Evolutionary conservation across 2,329 filamentous ascomycete species (phyloP).

Genomic region (Talaromyces sp.): DNA sequence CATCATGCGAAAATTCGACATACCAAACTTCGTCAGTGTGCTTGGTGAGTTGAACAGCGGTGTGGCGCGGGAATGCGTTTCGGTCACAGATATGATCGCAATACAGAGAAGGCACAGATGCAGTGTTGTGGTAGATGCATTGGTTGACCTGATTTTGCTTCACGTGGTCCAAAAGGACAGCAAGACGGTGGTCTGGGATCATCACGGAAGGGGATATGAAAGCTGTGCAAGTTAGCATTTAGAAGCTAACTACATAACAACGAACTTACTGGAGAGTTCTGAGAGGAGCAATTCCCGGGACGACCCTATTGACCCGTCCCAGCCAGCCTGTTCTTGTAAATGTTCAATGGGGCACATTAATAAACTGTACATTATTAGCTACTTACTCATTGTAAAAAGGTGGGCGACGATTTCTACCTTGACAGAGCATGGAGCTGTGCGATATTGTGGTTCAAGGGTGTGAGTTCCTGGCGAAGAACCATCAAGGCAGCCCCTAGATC

Average conservation of each 20-base stretch:
- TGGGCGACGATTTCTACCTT: conserved; percentile 43
- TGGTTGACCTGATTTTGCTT: conserved; percentile 77
- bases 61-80: conserved; percentile 70
- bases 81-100: conserved; percentile 81
- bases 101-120: conserved; percentile 75
- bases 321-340: conserved; percentile 69
- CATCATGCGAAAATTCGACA: conserved; percentile 83
- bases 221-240: conserved; percentile 43
- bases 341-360: conserved; percentile 86
- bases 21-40: conserved; percentile 87
- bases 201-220: conserved; percentile 95
- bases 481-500: conserved; percentile 70
- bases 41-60: conserved; percentile 65
- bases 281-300: conserved; percentile 73
- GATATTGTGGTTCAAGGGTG: conserved; percentile 76
- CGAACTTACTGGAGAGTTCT: conserved; percentile 69
- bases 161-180: conserved; percentile 73
- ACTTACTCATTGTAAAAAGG: neutral
- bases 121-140: conserved; percentile 85
- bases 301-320: conserved; percentile 74
- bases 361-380: conserved; percentile 50
- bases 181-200: conserved; percentile 88
- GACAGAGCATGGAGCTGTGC: conserved; percentile 76
- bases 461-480: conserved; percentile 84
- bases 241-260: neutral